Percentiles rank a stretch among this genome's conserved stretches.
phyloP scores from a whole-genome alignment of 2,329 filamentous ascomycete species.

The Akanthomyces lecanii region DNA sequence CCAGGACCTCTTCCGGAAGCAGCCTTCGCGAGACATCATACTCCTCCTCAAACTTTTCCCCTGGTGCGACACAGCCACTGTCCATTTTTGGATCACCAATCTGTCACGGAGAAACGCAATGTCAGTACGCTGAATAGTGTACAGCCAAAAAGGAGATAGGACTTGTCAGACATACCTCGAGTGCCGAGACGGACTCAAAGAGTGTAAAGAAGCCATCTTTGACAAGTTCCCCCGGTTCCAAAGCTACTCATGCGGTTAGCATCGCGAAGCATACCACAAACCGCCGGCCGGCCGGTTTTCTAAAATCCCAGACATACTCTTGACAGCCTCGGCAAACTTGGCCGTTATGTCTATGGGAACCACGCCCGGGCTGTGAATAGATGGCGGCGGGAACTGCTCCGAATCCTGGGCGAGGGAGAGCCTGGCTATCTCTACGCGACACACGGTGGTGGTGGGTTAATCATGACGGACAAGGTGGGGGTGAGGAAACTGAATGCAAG shows the following conservation, averaged over 20 bases:
- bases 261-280: slow-evolving; percentile 7
- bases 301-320: slow-evolving; percentile 38
- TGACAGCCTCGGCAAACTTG: slow-evolving; percentile 49
- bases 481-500: neutral
- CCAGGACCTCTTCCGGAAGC: slow-evolving; percentile 74
- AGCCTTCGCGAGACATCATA: slow-evolving; percentile 69
- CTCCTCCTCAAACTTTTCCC: slow-evolving; percentile 76
- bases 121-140: neutral
- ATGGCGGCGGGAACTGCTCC: slow-evolving; percentile 35
- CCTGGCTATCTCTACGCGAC: slow-evolving; percentile 35
- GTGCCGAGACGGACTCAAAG: slow-evolving; percentile 86
- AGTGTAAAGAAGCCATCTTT: slow-evolving; percentile 94
- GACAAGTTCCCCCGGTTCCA: slow-evolving; percentile 76
- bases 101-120: slow-evolving; percentile 43
- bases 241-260: slow-evolving; percentile 47
- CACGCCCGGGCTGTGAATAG: slow-evolving; percentile 45
- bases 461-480: neutral
- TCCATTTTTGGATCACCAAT: slow-evolving; percentile 99
- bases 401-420: slow-evolving; percentile 37
- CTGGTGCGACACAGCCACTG: slow-evolving; percentile 75
- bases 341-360: slow-evolving; percentile 56
- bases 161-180: slow-evolving; percentile 53
- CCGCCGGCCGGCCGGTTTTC: neutral
- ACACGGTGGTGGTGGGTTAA: slow-evolving; percentile 7
- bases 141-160: neutral